These are phyloP conservation scores for Komagataella pseudopastoris DNA, from an alignment of 805 yeast genomes.

Conservation along the genomic window DNA sequence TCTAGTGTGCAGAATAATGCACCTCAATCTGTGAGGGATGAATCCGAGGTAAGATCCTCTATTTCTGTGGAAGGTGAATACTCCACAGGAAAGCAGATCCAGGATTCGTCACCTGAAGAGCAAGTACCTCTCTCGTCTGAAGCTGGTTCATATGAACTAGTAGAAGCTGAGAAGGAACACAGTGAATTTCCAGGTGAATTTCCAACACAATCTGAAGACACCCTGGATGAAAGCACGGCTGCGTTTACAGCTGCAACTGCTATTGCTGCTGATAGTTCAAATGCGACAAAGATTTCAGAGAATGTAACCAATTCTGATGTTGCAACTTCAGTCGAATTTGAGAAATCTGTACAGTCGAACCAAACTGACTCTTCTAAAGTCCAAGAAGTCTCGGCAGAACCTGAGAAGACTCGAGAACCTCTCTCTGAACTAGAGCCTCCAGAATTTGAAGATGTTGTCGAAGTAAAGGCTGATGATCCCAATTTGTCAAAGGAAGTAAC, in stretches of 20 bases:
- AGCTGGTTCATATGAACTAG: neutral
- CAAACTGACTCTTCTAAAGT: neutral
- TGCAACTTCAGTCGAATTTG: neutral
- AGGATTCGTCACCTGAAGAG: neutral
- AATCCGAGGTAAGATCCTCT: constrained; percentile 25
- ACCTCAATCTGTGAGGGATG: constrained; percentile 82
- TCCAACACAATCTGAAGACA: neutral
- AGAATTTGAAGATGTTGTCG: constrained; percentile 3
- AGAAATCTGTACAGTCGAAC: neutral
- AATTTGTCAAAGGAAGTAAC: constrained; percentile 7
- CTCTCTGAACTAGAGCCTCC: constrained; percentile 2
- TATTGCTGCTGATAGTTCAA: neutral
- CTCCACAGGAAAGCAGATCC: neutral
- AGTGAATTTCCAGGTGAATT: neutral
- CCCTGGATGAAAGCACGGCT: neutral
- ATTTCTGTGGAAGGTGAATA: constrained; percentile 11
- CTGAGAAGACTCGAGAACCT: neutral
- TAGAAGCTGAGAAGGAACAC: neutral
- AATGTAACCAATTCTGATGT: neutral
- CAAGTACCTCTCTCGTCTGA: neutral
- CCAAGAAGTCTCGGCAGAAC: neutral
- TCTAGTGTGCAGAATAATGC: constrained; percentile 90
- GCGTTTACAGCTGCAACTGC: neutral
- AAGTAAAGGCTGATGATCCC: neutral
- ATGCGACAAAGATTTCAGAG: neutral